A percentile compares a stretch with the other conserved stretches of the same genome.
phyloP scores from a whole-genome alignment of 352 stramenopile species.

The Globisporangium mamillatum region DNA sequence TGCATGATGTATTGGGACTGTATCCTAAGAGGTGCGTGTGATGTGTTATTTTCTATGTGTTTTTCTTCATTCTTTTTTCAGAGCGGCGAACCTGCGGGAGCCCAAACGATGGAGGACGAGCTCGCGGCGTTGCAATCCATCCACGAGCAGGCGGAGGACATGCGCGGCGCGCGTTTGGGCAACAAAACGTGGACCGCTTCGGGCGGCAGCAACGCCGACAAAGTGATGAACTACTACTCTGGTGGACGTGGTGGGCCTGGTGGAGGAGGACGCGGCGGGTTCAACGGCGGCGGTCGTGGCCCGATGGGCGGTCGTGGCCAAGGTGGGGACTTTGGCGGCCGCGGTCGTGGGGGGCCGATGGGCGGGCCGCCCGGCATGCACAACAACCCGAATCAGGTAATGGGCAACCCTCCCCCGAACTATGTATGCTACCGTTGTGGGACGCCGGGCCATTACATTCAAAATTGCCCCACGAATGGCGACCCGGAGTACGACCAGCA shows the following conservation, averaged over 20 bases:
- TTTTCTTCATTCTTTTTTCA: conserved; percentile 3
- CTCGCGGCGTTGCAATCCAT: conserved; percentile 80
- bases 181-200: conserved; percentile 86
- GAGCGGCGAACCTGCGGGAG: conserved; percentile 27
- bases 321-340: conserved; percentile 39
- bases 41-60: conserved; percentile 5
- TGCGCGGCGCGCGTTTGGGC: conserved; percentile 65
- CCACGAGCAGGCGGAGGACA: conserved; percentile 81
- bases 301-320: conserved; percentile 39
- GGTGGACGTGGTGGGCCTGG: conserved; percentile 33
- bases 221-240: conserved; percentile 76
- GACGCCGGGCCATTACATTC: conserved; percentile 83
- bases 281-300: conserved; percentile 28
- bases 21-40: conserved; percentile 1
- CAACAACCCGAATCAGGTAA: conserved; percentile 21
- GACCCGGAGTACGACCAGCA: conserved; percentile 87
- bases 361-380: conserved; percentile 22
- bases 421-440: conserved; percentile 87
- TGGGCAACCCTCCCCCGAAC: conserved; percentile 71
- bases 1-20: conserved; percentile 10
- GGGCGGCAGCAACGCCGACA: conserved; percentile 72
- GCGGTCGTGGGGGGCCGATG: conserved; percentile 36
- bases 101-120: conserved; percentile 84
- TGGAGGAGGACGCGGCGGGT: conserved; percentile 27
- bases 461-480: conserved; percentile 87